phyloP scores from a whole-genome alignment of 495 filamentous ascomycete species.

The Xylaria flabelliformis region DNA sequence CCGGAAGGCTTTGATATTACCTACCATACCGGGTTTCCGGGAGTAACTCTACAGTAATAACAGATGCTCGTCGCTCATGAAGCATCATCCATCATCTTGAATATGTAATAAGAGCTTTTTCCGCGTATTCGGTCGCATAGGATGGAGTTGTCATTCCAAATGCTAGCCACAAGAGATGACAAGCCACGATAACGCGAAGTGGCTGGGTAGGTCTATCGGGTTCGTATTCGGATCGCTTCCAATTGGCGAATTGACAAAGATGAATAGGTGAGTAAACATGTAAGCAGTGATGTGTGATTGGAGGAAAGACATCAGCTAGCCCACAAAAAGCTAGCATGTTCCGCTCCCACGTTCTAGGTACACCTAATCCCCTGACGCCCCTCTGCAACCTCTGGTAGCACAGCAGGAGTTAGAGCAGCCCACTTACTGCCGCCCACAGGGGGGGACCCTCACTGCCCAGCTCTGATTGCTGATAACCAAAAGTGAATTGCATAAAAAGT shows the following conservation, averaged over 20 bases:
- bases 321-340: background rate
- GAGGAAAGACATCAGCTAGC: background rate
- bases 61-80: too few species aligned
- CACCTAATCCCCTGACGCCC: background rate
- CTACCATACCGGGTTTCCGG: too few species aligned
- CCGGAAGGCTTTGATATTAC: too few species aligned
- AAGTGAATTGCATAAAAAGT: constrained; percentile 29
- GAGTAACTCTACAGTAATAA: too few species aligned
- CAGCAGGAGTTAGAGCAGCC: background rate
- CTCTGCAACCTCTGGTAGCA: background rate
- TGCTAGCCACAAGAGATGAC: background rate
- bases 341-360: constrained; percentile 4
- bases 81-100: too few species aligned
- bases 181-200: constrained; percentile 4
- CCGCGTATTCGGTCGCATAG: too few species aligned
- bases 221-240: constrained; percentile 41
- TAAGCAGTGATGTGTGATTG: constrained; percentile 16
- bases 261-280: constrained; percentile 19
- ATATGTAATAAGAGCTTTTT: too few species aligned
- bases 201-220: constrained; percentile 28
- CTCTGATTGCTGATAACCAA: constrained; percentile 14
- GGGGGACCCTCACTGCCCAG: background rate
- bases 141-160: background rate
- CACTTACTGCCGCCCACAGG: background rate
- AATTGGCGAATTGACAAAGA: constrained; percentile 11